phyloP scores from a whole-genome alignment of 768 basidiomycete genomes.

The Coprinopsis cinerea region DNA sequence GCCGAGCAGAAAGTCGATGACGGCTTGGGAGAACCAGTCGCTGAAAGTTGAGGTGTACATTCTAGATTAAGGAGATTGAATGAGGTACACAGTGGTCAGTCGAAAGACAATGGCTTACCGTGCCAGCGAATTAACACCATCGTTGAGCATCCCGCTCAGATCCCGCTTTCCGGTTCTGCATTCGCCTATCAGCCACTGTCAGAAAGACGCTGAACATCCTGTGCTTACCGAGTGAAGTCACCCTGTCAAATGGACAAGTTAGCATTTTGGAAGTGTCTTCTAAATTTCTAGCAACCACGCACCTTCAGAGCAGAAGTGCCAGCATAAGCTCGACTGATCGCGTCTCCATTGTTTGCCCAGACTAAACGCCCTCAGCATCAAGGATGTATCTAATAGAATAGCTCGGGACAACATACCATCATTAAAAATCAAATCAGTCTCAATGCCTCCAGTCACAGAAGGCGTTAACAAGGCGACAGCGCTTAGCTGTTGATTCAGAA shows the following conservation, averaged over 20 bases:
- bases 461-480: conserved; percentile 64
- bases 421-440: conserved; percentile 73
- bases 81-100: not conserved
- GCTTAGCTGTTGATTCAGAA: conserved; percentile 69
- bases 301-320: conserved; percentile 96
- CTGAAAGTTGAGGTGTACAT: conserved; percentile 87
- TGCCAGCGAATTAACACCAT: conserved; percentile 92
- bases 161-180: conserved; percentile 92
- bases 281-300: conserved; percentile 21
- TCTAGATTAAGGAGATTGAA: conserved; percentile 28
- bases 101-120: conserved; percentile 34
- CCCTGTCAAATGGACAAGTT: too few species aligned
- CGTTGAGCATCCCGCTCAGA: conserved; percentile 84
- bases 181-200: too few species aligned
- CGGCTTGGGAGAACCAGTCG: conserved; percentile 97
- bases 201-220: conserved; percentile 3
- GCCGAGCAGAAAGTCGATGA: conserved; percentile 89
- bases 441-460: conserved; percentile 44
- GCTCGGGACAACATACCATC: conserved; percentile 42
- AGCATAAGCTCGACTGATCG: conserved; percentile 85
- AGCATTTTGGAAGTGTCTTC: too few species aligned
- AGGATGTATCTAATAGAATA: too few species aligned
- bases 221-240: conserved; percentile 73
- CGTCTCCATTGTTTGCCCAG: conserved; percentile 99
- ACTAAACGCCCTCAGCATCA: conserved; percentile 41